Percentiles rank a stretch among this genome's conserved stretches.
phyloP scores from a whole-genome alignment of 192 early-diverging fungal genomes.

The Coemansia sp. region DNA sequence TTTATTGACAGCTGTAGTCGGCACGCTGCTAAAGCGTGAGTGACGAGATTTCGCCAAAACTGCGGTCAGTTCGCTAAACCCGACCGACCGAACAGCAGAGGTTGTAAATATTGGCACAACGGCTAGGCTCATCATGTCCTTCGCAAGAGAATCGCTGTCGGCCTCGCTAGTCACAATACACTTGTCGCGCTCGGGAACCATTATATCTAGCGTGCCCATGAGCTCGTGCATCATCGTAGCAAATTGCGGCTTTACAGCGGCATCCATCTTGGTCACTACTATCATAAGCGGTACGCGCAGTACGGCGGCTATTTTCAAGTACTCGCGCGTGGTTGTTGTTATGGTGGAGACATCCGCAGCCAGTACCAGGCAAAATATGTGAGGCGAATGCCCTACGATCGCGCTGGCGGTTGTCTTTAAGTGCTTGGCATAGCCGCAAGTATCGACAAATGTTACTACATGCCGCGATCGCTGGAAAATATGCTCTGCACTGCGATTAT shows the following conservation, averaged over 20 bases:
- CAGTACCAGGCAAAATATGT: conserved; percentile 84
- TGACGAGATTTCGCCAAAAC: conserved; percentile 65
- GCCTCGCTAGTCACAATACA: conserved; percentile 28
- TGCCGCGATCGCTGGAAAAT: conserved; percentile 73
- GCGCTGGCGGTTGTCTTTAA: conserved; percentile 88
- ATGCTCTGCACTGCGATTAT: conserved; percentile 75
- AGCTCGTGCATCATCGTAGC: conserved; percentile 53
- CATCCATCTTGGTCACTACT: conserved; percentile 84
- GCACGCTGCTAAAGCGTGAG: neutral
- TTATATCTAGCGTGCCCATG: conserved; percentile 45
- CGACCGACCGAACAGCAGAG: conserved; percentile 77
- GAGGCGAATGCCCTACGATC: conserved; percentile 85
- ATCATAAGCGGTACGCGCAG: conserved; percentile 83
- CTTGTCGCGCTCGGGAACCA: conserved; percentile 36
- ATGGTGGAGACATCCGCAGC: conserved; percentile 67
- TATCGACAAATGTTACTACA: conserved; percentile 83
- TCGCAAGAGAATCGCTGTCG: conserved; percentile 23
- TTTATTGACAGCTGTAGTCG: conserved; percentile 16
- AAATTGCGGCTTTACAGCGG: conserved; percentile 58
- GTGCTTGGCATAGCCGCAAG: conserved; percentile 88
- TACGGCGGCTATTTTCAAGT: conserved; percentile 76
- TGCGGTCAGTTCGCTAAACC: conserved; percentile 69
- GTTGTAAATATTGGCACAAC: conserved; percentile 83
- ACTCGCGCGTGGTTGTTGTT: conserved; percentile 72
- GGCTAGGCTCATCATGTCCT: conserved; percentile 48